Percentiles rank a stretch among this genome's conserved stretches.
phyloP scores from a whole-genome alignment of 2,329 filamentous ascomycete species.

The Phialophora tarda region DNA sequence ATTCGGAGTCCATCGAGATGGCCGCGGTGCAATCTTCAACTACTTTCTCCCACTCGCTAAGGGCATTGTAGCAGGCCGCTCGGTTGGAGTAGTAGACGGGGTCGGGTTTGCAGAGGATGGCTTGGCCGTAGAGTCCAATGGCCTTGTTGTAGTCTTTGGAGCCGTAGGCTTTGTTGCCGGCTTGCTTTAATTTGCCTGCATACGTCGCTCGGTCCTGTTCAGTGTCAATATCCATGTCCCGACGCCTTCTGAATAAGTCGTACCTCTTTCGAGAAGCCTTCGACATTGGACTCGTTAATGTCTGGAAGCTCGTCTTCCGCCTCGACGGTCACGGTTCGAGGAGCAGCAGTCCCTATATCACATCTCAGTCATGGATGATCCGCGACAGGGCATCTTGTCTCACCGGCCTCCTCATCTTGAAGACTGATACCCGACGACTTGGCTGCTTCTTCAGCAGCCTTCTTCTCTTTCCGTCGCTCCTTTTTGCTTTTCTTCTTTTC shows the following conservation, averaged over 20 bases:
- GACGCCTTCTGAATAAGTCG: constrained; percentile 17
- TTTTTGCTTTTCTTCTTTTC: constrained; percentile 83
- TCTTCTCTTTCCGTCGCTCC: constrained; percentile 85
- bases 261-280: constrained; percentile 55
- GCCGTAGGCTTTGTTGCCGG: constrained; percentile 95
- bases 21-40: constrained; percentile 96
- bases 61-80: constrained; percentile 94
- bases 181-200: constrained; percentile 89
- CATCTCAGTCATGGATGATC: constrained; percentile 8
- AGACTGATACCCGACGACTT: constrained; percentile 45
- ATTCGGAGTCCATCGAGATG: constrained; percentile 89
- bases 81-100: constrained; percentile 99
- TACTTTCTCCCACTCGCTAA: constrained; percentile 92
- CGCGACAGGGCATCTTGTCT: background rate
- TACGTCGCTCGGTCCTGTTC: constrained; percentile 78
- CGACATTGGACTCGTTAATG: constrained; percentile 57
- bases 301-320: constrained; percentile 71
- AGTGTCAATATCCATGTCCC: constrained; percentile 14
- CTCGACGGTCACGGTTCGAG: constrained; percentile 44
- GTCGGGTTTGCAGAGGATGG: constrained; percentile 95
- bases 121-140: constrained; percentile 93
- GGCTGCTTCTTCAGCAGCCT: constrained; percentile 61
- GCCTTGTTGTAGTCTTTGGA: constrained; percentile 91
- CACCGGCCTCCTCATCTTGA: constrained; percentile 45
- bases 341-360: constrained; percentile 23